A percentile compares a stretch with the other conserved stretches of the same genome.
Evolutionary conservation across 129 eudicot genomes (phyloP).

Genomic region (Flaveria ramosissima): DNA sequence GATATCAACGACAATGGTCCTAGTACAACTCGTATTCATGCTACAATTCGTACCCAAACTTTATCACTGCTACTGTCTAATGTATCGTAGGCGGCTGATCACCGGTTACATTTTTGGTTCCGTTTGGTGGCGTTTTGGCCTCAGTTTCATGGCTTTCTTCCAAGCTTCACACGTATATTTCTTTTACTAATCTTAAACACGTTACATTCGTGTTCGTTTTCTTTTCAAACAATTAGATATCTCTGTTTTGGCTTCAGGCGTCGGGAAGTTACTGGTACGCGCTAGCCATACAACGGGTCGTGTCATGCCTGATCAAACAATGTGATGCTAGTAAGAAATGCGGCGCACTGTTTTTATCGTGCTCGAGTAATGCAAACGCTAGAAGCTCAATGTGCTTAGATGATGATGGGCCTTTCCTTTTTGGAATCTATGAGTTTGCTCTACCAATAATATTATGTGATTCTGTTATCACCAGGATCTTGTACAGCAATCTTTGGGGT

Average conservation of each 20-base stretch:
- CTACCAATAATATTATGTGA: constrained; percentile 45
- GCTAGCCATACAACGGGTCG: constrained; percentile 43
- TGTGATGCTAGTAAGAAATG: constrained; percentile 38
- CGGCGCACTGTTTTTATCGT: constrained; percentile 32
- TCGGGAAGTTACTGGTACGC: constrained; percentile 61
- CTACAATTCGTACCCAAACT: constrained; percentile 56
- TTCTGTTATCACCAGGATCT: constrained; percentile 37
- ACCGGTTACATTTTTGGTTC: constrained; percentile 65
- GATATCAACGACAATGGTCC: constrained; percentile 43
- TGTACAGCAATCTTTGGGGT: constrained; percentile 60
- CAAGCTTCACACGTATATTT: constrained; percentile 55
- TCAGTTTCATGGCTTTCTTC: constrained; percentile 54
- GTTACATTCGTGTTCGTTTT: neutral
- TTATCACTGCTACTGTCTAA: constrained; percentile 46
- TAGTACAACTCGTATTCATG: constrained; percentile 45
- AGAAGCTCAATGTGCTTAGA: constrained; percentile 45
- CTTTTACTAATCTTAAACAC: neutral
- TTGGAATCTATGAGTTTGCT: constrained; percentile 48
- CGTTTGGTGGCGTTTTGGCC: constrained; percentile 59
- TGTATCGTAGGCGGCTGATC: constrained; percentile 49
- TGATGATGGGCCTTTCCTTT: constrained; percentile 40
- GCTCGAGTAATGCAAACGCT: constrained; percentile 36
- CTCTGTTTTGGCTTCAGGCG: constrained; percentile 27
- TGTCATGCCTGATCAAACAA: constrained; percentile 45
- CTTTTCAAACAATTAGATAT: neutral